Percentiles rank a stretch among this genome's conserved stretches.
These are phyloP conservation scores for Pseudonitzschia multiseries DNA, from an alignment of 108 stramenopile genomes.

Conservation along the genomic window DNA sequence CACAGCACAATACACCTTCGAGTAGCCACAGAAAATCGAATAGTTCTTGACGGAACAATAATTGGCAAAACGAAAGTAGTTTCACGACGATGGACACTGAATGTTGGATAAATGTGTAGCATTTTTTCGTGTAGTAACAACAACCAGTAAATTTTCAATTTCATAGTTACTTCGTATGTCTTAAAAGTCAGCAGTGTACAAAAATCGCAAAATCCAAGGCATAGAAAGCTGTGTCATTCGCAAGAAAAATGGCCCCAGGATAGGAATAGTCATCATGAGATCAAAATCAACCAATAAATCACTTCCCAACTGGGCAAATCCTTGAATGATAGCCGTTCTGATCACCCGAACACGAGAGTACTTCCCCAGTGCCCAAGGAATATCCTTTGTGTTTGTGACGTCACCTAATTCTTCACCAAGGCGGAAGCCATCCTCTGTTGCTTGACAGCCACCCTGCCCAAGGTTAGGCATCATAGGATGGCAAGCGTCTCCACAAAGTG, in stretches of 20 bases:
- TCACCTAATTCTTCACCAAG: slow-evolving; percentile 86
- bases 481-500: slow-evolving; percentile 93
- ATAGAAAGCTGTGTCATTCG: slow-evolving; percentile 89
- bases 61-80: too few relatives aligned
- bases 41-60: too few relatives aligned
- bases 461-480: slow-evolving; percentile 96
- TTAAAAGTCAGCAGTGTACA: slow-evolving; percentile 90
- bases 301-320: slow-evolving; percentile 86
- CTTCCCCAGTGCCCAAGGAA: slow-evolving; percentile 58
- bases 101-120: too few relatives aligned
- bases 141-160: too few relatives aligned
- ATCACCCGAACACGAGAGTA: slow-evolving; percentile 76
- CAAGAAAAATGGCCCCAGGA: slow-evolving; percentile 91
- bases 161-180: background rate
- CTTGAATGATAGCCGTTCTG: slow-evolving; percentile 85
- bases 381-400: slow-evolving; percentile 73
- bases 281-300: slow-evolving; percentile 92
- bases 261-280: slow-evolving; percentile 91
- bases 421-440: slow-evolving; percentile 95
- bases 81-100: too few relatives aligned
- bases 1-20: too few relatives aligned
- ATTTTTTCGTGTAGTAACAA: too few relatives aligned
- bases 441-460: slow-evolving; percentile 96
- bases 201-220: slow-evolving; percentile 87
- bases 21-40: too few relatives aligned